These are phyloP conservation scores for Darksidea phi DNA, from an alignment of 495 filamentous ascomycete species.

Conservation along the genomic window DNA sequence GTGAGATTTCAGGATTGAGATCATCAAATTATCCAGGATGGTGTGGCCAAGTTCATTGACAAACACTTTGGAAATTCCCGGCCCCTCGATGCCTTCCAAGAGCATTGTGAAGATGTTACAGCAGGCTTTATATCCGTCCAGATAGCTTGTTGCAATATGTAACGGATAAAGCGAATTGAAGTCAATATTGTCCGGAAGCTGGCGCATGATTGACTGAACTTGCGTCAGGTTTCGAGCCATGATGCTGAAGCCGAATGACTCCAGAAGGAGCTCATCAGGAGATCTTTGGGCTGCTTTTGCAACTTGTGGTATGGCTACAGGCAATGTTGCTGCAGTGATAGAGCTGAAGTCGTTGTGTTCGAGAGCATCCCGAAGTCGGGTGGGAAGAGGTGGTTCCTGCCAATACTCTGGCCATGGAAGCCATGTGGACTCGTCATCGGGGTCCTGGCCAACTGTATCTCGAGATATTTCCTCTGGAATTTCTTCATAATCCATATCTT, in stretches of 20 bases:
- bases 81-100: background rate
- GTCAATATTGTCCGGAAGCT: conserved; percentile 19
- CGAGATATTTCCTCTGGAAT: background rate
- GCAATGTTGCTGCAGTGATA: conserved; percentile 29
- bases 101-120: conserved; percentile 40
- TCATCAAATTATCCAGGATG: conserved; percentile 47
- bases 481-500: too few species aligned
- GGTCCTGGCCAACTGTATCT: background rate
- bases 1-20: conserved; percentile 46
- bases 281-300: conserved; percentile 34
- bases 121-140: conserved; percentile 45
- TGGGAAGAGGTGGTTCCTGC: conserved; percentile 11
- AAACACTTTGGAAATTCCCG: conserved; percentile 23
- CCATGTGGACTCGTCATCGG: conserved; percentile 40
- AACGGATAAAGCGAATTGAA: conserved; percentile 39
- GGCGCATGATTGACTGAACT: conserved; percentile 6
- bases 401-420: conserved; percentile 32
- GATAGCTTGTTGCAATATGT: conserved; percentile 45
- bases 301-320: conserved; percentile 38
- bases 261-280: conserved; percentile 37
- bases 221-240: conserved; percentile 43
- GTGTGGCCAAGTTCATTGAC: conserved; percentile 45
- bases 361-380: conserved; percentile 36
- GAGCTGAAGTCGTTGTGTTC: conserved; percentile 44
- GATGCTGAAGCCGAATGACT: conserved; percentile 46